Evolutionary conservation across 805 yeast species (phyloP), one percentile per base, ranked within the genome.

Genomic region (Starmera pachycereana): DNA sequence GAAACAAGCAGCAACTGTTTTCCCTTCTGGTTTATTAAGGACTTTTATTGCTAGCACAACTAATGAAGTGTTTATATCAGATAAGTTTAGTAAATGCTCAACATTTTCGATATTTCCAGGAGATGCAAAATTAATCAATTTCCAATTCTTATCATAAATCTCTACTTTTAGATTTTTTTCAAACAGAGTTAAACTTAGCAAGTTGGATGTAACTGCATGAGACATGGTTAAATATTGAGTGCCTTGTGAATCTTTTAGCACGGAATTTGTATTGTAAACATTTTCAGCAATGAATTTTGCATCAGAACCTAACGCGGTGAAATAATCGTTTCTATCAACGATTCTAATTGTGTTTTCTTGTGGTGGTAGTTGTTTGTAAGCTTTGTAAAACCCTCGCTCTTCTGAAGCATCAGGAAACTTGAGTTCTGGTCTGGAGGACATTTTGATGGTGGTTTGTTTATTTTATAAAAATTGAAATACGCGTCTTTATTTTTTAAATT

Each of bases 31-130:
- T 36, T 56, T 58, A 32, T 54, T 50, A 13, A 53, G 54, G 5
- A 65, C 40, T 39, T 65, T 66, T 40, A 66, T 37, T 12, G 67
- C 57, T 12, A 65, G 76, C 12, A 78, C 70, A 34, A 80, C 74
- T 12, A 80, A 69, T 0, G 81, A 72, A 29, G 67, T 59, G 29
- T 69, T 72, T 22, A 65, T 39, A 12, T 47, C 41, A 10, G 72
- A 63, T 4, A 65, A 56, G 39, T 63, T 63, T 46, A 87, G 66
- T 60, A 86, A 62, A 29, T 82, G 88, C 48, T 85, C 96, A 36
- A 83, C 74, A 34, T 69, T 78, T 43, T 80, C 84, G 37, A 89
- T 63, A 58, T 92, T 89, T 6, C 98, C 98, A 0, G 97, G 97
- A 1, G 95, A 81, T 0, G 96, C 96, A 34, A 69, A 62, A 42